Conservation (phyloP, 768 basidiomycete species). For the Lepiota brunneoincarnata region DNA sequence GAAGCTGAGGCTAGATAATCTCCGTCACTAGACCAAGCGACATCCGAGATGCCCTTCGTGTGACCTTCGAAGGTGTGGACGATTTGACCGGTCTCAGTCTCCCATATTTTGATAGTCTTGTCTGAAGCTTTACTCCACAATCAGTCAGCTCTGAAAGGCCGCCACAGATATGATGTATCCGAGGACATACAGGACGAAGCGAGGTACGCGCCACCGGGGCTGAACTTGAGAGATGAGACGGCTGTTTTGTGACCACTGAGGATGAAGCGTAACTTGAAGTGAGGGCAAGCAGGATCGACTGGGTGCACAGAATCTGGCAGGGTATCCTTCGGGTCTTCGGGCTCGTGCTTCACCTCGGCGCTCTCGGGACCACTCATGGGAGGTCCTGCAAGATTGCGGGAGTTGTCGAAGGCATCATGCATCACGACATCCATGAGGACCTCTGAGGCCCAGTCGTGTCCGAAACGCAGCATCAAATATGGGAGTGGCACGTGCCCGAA, state of each 20-base stretch:
- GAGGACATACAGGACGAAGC: slow-evolving; percentile 76
- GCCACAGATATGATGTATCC: slow-evolving; percentile 4
- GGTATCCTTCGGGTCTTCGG: neutral
- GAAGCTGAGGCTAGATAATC: slow-evolving; percentile 88
- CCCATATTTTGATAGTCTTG: slow-evolving; percentile 81
- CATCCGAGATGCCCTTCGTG: slow-evolving; percentile 81
- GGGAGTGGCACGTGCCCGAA: slow-evolving; percentile 24
- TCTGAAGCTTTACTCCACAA: slow-evolving; percentile 69
- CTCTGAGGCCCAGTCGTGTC: too few species aligned
- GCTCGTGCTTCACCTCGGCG: too few species aligned
- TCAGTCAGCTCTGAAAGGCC: slow-evolving; percentile 18
- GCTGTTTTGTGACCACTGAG: slow-evolving; percentile 82
- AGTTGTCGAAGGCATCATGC: slow-evolving; percentile 6
- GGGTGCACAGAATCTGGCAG: slow-evolving; percentile 6
- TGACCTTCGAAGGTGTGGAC: slow-evolving; percentile 74
- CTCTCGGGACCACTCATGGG: too few species aligned
- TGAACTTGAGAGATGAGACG: slow-evolving; percentile 86
- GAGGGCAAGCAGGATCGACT: slow-evolving; percentile 26
- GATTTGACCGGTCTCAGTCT: slow-evolving; percentile 68
- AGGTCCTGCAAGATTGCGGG: neutral
- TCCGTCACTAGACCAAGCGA: slow-evolving; percentile 85
- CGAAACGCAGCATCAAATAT: slow-evolving; percentile 9
- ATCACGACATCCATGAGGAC: slow-evolving; percentile 11
- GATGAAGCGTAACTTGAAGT: slow-evolving; percentile 58
- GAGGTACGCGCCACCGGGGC: slow-evolving; percentile 76